Conservation (phyloP, 441 rosid species). For the Theobroma grandiflorum region DNA sequence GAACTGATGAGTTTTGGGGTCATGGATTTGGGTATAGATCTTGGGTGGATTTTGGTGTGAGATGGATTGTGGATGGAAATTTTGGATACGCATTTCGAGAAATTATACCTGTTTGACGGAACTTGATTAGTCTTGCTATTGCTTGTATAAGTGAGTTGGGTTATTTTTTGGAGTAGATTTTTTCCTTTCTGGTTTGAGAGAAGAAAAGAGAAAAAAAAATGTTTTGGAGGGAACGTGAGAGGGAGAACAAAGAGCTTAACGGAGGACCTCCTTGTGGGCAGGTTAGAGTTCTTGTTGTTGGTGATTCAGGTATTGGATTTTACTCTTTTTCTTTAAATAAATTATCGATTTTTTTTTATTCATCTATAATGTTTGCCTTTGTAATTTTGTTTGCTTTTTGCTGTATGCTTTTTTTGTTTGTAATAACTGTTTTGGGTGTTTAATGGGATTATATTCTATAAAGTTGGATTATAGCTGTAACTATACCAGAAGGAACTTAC, state of each 20-base stretch:
- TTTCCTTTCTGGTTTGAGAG: constrained; percentile 2
- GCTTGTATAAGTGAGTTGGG: constrained; percentile 1
- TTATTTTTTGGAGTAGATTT: constrained; percentile 19
- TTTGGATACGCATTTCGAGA: constrained; percentile 29
- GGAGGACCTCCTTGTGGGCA: constrained; percentile 90
- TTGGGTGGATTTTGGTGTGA: constrained; percentile 25
- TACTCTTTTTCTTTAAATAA: neutral
- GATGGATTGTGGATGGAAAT: constrained; percentile 34
- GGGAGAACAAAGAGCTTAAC: constrained; percentile 77
- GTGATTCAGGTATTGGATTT: constrained; percentile 82
- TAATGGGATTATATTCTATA: neutral
- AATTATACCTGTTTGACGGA: constrained; percentile 40
- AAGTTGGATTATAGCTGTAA: neutral
- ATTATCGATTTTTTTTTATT: neutral
- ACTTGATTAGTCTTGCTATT: constrained; percentile 30
- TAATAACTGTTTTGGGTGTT: neutral
- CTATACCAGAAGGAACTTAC: neutral
- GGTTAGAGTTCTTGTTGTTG: constrained; percentile 96
- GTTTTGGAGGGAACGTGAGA: constrained; percentile 97
- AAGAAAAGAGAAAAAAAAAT: constrained; percentile 40
- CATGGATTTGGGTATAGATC: constrained; percentile 38
- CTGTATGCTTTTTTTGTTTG: neutral
- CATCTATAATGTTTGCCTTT: neutral
- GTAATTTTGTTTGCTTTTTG: neutral
- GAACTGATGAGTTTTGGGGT: constrained; percentile 17